These are phyloP conservation scores for Elsinoe australis DNA, from an alignment of 2,329 filamentous ascomycete genomes.

Conservation along the genomic window DNA sequence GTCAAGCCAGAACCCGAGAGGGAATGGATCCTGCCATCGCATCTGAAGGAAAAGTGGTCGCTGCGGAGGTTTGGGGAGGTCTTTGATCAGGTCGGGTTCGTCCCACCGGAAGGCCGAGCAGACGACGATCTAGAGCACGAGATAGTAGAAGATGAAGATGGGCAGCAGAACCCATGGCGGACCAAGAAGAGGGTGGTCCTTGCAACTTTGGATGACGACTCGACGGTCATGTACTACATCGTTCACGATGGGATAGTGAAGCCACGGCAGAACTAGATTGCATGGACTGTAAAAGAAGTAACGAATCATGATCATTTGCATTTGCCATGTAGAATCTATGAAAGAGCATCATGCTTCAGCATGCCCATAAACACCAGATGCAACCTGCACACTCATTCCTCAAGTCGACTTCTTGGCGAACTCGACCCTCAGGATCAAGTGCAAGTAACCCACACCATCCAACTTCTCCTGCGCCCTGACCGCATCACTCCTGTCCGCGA, in stretches of 20 bases:
- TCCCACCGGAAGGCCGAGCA: constrained; percentile 32
- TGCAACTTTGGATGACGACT: constrained; percentile 69
- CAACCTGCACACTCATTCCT: neutral
- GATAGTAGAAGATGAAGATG: constrained; percentile 22
- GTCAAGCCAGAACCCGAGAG: constrained; percentile 43
- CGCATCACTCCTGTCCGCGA: constrained; percentile 81
- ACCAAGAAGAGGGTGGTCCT: constrained; percentile 61
- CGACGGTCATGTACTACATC: constrained; percentile 76
- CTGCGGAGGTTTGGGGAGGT: constrained; percentile 57
- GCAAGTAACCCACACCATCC: constrained; percentile 88
- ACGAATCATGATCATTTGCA: constrained; percentile 10
- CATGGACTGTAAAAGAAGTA: neutral
- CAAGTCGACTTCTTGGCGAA: constrained; percentile 62
- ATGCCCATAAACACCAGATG: neutral
- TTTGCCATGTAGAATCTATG: constrained; percentile 8
- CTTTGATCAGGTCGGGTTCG: constrained; percentile 51
- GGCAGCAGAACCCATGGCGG: constrained; percentile 36
- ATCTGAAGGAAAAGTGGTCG: constrained; percentile 65
- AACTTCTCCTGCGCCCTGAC: constrained; percentile 93
- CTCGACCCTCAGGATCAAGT: constrained; percentile 78
- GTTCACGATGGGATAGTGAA: constrained; percentile 83
- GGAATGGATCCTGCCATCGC: constrained; percentile 72
- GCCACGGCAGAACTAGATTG: constrained; percentile 67
- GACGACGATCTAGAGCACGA: constrained; percentile 19
- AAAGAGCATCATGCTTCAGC: neutral